phyloP scores from a whole-genome alignment of 1,284 basidiomycete genomes.

The Bjerkandera adusta region DNA sequence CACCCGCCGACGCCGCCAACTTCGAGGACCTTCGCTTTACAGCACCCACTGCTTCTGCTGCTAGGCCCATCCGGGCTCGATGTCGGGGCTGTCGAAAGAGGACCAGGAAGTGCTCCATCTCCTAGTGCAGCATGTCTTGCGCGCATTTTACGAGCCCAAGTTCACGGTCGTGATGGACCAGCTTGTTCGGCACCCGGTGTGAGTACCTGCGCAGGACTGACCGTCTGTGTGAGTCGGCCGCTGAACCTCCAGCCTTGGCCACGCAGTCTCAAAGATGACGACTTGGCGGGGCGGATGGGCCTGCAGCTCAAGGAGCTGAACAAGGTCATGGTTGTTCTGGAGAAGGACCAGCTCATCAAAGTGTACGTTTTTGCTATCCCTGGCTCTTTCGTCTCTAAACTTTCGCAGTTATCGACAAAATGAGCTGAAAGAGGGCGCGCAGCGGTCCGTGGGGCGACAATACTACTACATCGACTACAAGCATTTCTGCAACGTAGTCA shows the following conservation, averaged over 20 bases:
- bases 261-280: constrained; percentile 81
- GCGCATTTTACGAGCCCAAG: constrained; percentile 93
- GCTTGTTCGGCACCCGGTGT: constrained; percentile 89
- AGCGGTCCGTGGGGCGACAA: constrained; percentile 76
- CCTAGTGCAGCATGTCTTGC: constrained; percentile 89
- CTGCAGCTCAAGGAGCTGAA: constrained; percentile 92
- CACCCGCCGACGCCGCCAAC: neutral
- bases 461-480: constrained; percentile 98
- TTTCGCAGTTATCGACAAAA: constrained; percentile 73
- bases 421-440: constrained; percentile 81
- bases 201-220: constrained; percentile 42
- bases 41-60: constrained; percentile 1
- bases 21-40: neutral
- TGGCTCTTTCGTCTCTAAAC: constrained; percentile 8
- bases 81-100: constrained; percentile 51
- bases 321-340: constrained; percentile 86
- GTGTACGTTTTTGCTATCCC: constrained; percentile 51
- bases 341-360: constrained; percentile 82
- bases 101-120: constrained; percentile 73
- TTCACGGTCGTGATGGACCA: constrained; percentile 93
- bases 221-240: constrained; percentile 1
- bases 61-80: constrained; percentile 23
- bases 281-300: constrained; percentile 85
- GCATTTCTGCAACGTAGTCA: constrained; percentile 94
- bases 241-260: constrained; percentile 6